Conservation (phyloP, 2,329 filamentous ascomycete species). For the Colletotrichum sansevieriae region DNA sequence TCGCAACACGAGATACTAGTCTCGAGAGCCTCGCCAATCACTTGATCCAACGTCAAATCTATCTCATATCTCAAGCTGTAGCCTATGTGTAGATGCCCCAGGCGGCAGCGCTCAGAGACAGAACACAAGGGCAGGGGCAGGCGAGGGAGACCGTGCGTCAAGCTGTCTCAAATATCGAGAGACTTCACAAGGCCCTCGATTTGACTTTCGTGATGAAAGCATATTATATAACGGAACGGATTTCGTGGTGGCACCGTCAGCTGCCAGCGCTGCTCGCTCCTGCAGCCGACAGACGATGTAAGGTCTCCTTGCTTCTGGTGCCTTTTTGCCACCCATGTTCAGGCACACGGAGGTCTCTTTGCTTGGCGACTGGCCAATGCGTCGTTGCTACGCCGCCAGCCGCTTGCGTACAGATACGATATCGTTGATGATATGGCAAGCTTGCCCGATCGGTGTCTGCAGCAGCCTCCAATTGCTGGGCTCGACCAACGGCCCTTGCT, state of each 20-base stretch:
- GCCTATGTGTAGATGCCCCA: neutral
- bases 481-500: slow-evolving; percentile 9
- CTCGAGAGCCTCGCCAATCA: neutral
- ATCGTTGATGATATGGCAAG: neutral
- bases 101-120: neutral
- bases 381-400: slow-evolving; percentile 18
- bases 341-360: too few relatives aligned
- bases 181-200: slow-evolving; percentile 5
- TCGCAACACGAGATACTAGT: neutral
- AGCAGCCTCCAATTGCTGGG: slow-evolving; percentile 1
- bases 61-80: neutral
- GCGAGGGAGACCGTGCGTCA: slow-evolving; percentile 26
- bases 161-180: slow-evolving; percentile 24
- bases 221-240: slow-evolving; percentile 2
- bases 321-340: too few relatives aligned
- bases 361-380: slow-evolving; percentile 5
- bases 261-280: neutral
- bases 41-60: slow-evolving; percentile 4
- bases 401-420: slow-evolving; percentile 20
- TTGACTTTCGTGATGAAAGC: slow-evolving; percentile 24
- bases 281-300: neutral
- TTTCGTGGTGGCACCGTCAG: slow-evolving; percentile 16
- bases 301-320: neutral
- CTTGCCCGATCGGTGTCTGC: neutral
- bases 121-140: slow-evolving; percentile 11